A percentile compares a stretch with the other conserved stretches of the same genome.
Conservation (phyloP, 495 filamentous ascomycete genomes). For the Aspergillus kassunensis region DNA sequence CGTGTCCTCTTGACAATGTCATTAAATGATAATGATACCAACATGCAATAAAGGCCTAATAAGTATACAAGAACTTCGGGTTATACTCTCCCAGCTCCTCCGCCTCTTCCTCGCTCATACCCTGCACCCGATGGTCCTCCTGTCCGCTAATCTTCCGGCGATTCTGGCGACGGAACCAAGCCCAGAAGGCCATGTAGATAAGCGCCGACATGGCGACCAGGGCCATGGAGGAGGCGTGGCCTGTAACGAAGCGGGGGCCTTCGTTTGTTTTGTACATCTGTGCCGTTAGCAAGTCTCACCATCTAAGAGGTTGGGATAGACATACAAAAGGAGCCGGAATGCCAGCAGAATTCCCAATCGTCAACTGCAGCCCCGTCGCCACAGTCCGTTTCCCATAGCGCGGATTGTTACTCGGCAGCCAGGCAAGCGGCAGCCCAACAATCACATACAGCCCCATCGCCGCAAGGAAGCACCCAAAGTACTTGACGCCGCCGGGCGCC, state of each 20-base stretch:
- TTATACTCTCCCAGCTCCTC: constrained; percentile 13
- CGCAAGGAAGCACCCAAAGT: constrained; percentile 51
- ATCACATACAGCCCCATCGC: constrained; percentile 35
- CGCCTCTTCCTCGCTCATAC: constrained; percentile 8
- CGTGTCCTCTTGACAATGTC: no score
- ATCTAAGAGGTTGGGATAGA: not conserved
- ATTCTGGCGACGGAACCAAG: constrained; percentile 6
- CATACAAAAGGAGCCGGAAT: constrained; percentile 16
- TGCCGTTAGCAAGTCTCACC: not conserved
- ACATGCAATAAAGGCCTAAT: no score
- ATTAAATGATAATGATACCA: no score
- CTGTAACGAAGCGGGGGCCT: constrained; percentile 7
- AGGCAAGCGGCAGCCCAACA: constrained; percentile 33
- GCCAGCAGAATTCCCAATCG: constrained; percentile 51
- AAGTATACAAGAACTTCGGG: constrained; percentile 7
- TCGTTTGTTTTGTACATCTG: constrained; percentile 11
- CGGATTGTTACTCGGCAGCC: constrained; percentile 55
- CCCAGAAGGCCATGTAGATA: constrained; percentile 12
- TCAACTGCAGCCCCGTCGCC: constrained; percentile 55
- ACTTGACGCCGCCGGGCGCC: constrained; percentile 41
- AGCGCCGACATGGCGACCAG: constrained; percentile 10
- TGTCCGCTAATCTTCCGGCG: not conserved
- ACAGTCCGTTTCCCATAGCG: constrained; percentile 54
- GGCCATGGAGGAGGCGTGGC: constrained; percentile 7
- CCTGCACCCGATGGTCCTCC: constrained; percentile 2